Evolutionary conservation across 495 filamentous ascomycete species (phyloP).

Genomic region (Penicillium cosmopolitanum): DNA sequence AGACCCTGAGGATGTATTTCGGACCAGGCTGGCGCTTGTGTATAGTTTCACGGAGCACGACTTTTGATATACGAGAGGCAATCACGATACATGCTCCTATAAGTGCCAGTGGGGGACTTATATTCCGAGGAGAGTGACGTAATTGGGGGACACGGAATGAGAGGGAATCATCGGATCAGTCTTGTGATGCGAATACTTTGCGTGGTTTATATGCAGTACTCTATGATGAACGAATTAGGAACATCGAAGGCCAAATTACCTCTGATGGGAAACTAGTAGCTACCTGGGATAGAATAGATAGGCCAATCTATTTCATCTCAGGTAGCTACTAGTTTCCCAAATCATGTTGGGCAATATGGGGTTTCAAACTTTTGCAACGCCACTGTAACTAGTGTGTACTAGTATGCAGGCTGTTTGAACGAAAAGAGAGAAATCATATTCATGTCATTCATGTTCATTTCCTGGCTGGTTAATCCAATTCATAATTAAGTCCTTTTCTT

Average conservation of each 20-base stretch:
- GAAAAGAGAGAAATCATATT: not conserved
- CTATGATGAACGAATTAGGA: too few species aligned
- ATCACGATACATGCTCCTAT: not conserved
- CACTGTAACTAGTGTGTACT: too few species aligned
- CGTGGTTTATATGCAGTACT: not conserved
- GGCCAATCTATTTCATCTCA: too few species aligned
- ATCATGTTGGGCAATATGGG: too few species aligned
- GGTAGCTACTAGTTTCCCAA: too few species aligned
- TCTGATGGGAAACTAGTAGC: too few species aligned
- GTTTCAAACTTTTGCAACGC: too few species aligned
- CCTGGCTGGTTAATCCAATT: not conserved
- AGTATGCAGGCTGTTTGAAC: not conserved
- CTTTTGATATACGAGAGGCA: slow-evolving; percentile 1
- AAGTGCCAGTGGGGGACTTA: not conserved
- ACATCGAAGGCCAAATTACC: too few species aligned
- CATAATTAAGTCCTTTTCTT: too few species aligned
- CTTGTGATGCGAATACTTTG: slow-evolving; percentile 1
- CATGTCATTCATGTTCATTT: not conserved
- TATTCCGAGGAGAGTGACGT: not conserved
- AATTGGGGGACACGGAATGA: not conserved
- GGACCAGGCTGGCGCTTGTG: not conserved
- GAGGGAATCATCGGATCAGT: not conserved
- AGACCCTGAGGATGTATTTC: slow-evolving; percentile 1
- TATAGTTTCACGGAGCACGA: slow-evolving; percentile 6
- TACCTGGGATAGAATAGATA: too few species aligned